phyloP scores from a whole-genome alignment of 2,329 filamentous ascomycete species.

The Paracorniculantispora psalliotae region DNA sequence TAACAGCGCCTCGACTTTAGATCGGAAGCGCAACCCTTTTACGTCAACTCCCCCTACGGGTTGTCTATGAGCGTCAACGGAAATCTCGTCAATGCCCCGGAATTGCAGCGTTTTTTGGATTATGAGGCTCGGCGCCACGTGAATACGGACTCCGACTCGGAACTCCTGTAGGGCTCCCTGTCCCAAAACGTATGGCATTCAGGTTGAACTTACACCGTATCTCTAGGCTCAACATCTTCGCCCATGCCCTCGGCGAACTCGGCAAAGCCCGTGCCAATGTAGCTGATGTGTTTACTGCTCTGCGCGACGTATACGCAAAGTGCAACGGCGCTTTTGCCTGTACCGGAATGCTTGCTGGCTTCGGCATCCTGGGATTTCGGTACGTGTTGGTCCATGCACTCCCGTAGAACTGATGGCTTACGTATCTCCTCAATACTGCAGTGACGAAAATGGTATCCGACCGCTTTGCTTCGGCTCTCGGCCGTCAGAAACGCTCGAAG shows the following conservation, averaged over 20 bases:
- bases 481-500: slow-evolving; percentile 55
- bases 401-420: too few species aligned
- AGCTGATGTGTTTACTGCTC: slow-evolving; percentile 68
- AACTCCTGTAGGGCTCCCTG: slow-evolving; percentile 53
- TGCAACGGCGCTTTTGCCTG: slow-evolving; percentile 76
- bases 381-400: slow-evolving; percentile 31
- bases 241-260: slow-evolving; percentile 72
- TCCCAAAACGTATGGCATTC: too few species aligned
- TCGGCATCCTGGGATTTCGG: slow-evolving; percentile 74
- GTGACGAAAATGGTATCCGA: slow-evolving; percentile 61
- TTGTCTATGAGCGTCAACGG: slow-evolving; percentile 74
- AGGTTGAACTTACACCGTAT: background rate
- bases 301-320: slow-evolving; percentile 66
- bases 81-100: slow-evolving; percentile 73
- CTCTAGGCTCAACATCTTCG: slow-evolving; percentile 71
- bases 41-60: slow-evolving; percentile 61
- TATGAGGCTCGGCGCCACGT: slow-evolving; percentile 77
- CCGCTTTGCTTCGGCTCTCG: slow-evolving; percentile 75
- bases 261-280: slow-evolving; percentile 76
- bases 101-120: slow-evolving; percentile 68
- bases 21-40: slow-evolving; percentile 87
- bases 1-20: too few species aligned
- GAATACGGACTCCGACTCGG: slow-evolving; percentile 86
- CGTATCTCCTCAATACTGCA: slow-evolving; percentile 35
- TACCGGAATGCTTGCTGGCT: slow-evolving; percentile 76